These are phyloP conservation scores for Arachis hypogaea DNA, from an alignment of 306 rosid species.

Conservation along the genomic window DNA sequence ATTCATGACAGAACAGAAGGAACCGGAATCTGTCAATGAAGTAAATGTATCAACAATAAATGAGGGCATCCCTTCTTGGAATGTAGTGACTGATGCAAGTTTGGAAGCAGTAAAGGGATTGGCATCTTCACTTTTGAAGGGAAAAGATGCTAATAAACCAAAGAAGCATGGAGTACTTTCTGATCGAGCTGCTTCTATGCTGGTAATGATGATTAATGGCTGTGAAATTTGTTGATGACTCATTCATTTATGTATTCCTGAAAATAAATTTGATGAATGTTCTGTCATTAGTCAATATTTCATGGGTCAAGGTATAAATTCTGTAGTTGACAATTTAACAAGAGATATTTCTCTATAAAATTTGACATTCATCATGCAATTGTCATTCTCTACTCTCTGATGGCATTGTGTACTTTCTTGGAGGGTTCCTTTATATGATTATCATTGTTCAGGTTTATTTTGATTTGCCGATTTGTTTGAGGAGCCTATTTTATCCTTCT, in stretches of 20 bases:
- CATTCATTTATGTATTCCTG: not conserved
- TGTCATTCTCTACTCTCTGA: constrained; percentile 20
- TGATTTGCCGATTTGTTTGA: not conserved
- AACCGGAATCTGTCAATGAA: constrained; percentile 49
- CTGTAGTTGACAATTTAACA: constrained; percentile 21
- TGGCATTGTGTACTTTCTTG: constrained; percentile 1
- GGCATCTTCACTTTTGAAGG: constrained; percentile 66
- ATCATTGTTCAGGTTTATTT: constrained; percentile 18
- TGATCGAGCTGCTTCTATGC: constrained; percentile 92
- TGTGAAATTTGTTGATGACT: constrained; percentile 15
- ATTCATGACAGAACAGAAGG: constrained; percentile 42
- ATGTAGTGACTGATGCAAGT: constrained; percentile 58
- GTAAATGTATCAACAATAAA: constrained; percentile 40
- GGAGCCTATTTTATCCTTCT: not conserved
- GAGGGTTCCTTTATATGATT: not conserved
- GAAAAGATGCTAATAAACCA: constrained; percentile 55
- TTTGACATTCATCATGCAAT: not conserved
- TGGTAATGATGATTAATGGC: constrained; percentile 55
- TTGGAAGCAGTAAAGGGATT: constrained; percentile 70
- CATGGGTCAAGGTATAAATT: constrained; percentile 18
- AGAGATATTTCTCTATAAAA: not conserved
- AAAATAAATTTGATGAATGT: constrained; percentile 2
- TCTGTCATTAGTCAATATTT: constrained; percentile 15
- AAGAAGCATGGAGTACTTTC: constrained; percentile 79
- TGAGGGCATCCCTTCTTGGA: constrained; percentile 52